A percentile compares a stretch with the other conserved stretches of the same genome.
Evolutionary conservation across 2,329 filamentous ascomycete species (phyloP).

Genomic region (Ilyonectria sp.): DNA sequence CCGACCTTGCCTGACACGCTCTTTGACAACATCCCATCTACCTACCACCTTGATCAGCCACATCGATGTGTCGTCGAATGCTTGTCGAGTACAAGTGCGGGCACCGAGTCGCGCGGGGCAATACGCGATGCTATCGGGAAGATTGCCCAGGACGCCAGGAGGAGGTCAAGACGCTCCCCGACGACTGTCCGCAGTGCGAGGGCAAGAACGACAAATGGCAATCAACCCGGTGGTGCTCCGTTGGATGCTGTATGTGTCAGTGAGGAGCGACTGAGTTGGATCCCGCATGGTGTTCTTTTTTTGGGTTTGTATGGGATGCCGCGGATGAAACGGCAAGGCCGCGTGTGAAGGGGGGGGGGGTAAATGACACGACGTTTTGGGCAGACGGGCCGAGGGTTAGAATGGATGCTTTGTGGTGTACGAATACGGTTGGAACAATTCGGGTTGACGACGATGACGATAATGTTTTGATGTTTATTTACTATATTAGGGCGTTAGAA

Average conservation of each 20-base stretch:
- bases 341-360: conserved; percentile 7
- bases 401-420: conserved; percentile 19
- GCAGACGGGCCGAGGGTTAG: not conserved
- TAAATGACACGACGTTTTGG: conserved; percentile 14
- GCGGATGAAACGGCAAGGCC: conserved; percentile 25
- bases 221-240: conserved; percentile 56
- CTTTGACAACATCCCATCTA: not conserved
- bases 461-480: conserved; percentile 10
- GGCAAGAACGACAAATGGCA: conserved; percentile 44
- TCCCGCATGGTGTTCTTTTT: not conserved
- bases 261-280: conserved; percentile 27
- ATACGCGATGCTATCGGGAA: conserved; percentile 53
- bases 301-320: not conserved
- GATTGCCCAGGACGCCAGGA: conserved; percentile 51
- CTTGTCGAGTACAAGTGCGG: conserved; percentile 56
- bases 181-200: conserved; percentile 56
- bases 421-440: conserved; percentile 13
- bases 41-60: conserved; percentile 2
- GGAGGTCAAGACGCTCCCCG: conserved; percentile 49
- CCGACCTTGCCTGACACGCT: no score
- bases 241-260: conserved; percentile 52
- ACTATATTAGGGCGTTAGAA: not conserved
- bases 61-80: conserved; percentile 53
- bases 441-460: conserved; percentile 5
- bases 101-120: conserved; percentile 54